A percentile compares a stretch with the other conserved stretches of the same genome.
Conservation (phyloP, 176 grass and related monocot species). For the Avena eriantha region DNA sequence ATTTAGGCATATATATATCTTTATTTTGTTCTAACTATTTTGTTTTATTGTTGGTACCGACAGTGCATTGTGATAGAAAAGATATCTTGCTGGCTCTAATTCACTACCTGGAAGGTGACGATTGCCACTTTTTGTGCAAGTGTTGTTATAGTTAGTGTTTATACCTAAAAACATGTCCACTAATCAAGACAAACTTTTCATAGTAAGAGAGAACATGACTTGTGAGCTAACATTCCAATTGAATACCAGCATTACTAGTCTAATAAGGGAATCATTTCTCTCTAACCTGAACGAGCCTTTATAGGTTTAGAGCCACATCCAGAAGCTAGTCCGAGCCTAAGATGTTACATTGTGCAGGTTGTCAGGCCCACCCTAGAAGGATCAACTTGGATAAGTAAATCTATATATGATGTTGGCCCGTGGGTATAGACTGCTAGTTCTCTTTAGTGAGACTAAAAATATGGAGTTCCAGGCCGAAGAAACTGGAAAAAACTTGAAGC, state of each 20-base stretch:
- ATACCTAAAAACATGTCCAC: background rate
- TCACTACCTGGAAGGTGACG: background rate
- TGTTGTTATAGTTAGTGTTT: background rate
- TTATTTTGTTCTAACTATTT: too few relatives aligned
- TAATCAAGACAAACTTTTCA: background rate
- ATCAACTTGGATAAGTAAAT: conserved; percentile 12
- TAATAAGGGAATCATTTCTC: background rate
- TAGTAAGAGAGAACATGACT: background rate
- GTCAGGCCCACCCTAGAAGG: background rate
- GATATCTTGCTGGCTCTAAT: background rate
- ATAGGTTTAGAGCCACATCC: background rate
- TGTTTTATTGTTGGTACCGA: too few relatives aligned
- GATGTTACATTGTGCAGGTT: conserved; percentile 31
- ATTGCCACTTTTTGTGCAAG: conserved; percentile 1
- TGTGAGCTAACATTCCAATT: background rate
- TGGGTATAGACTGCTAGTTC: background rate
- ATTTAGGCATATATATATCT: too few relatives aligned
- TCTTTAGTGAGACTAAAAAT: too few relatives aligned
- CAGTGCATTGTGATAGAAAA: background rate
- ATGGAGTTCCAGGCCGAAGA: too few relatives aligned
- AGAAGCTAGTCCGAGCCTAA: background rate
- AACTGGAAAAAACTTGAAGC: too few relatives aligned
- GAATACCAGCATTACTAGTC: background rate
- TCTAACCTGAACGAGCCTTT: background rate
- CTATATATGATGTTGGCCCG: conserved; percentile 2